Evolutionary conservation across 345 rosid species (phyloP), one percentile per base, ranked within the genome.

Genomic region (Eucalyptus cloeziana): DNA sequence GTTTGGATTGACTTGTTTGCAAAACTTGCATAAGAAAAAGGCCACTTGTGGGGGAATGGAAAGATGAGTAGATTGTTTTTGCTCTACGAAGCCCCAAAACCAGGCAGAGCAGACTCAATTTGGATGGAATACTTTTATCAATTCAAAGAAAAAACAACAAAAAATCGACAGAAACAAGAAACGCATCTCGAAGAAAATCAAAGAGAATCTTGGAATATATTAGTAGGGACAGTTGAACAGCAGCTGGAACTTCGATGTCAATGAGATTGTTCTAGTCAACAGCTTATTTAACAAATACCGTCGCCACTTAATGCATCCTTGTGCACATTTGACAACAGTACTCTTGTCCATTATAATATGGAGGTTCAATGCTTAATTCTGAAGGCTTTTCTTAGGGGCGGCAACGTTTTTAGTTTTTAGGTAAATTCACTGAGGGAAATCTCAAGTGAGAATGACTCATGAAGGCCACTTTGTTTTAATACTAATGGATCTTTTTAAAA

Each of bases 201-300:
- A 69, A 54, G 81, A 80, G 90, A 87, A 89, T 89, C 90, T 89
- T 30, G 51, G 81, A 80, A 79, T 89, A 71, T 71, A 87, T 81
- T 60, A 81, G 81, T 58, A 33, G 69, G 86, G 49, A 76, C 86
- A 52, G 90, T 89, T 31, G 88, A 87, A 87, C 87, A 87, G 47
- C 76, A 86, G 90, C 88, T 79, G 89, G 87, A 87, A 60, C 56
- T 27, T 86, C 45, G 81, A 87, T 71, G 90, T 86, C 88, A 86
- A 86, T 49, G 71, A 50, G 88, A 86, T 60, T 16, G 76, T 60
- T 87, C 22, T 58, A 87, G 80, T 89, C 91, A 87, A 89, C 90
- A 89, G 88, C 62, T 49, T 43, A 58, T 87, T 10, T 49, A 69
- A 86, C 67, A 86, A 44, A 76, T 80, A 47, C 13, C 31, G 21